Conservation (phyloP, 2,329 filamentous ascomycete species). For the Penicillium sp. region DNA sequence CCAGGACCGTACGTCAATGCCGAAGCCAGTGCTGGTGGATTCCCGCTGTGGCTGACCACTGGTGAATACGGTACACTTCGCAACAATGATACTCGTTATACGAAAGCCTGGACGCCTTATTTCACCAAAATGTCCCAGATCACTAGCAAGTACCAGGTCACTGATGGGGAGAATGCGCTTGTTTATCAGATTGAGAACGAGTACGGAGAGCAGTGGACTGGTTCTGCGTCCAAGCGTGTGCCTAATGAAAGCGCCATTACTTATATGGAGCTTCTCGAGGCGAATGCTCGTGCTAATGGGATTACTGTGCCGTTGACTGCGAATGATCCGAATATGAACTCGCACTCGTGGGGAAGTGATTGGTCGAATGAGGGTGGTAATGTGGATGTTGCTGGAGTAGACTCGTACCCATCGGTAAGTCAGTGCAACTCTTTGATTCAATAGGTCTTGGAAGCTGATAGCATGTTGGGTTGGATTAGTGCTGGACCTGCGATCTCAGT, state of each 20-base stretch:
- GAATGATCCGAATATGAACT: constrained; percentile 67
- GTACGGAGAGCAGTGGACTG: constrained; percentile 49
- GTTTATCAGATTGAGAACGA: constrained; percentile 44
- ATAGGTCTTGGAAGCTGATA: constrained; percentile 56
- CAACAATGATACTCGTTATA: constrained; percentile 41
- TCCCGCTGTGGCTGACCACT: constrained; percentile 67
- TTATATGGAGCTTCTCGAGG: constrained; percentile 57
- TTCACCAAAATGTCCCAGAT: constrained; percentile 38
- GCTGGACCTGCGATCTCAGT: constrained; percentile 68
- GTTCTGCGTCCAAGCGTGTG: constrained; percentile 43
- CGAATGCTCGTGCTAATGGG: constrained; percentile 60
- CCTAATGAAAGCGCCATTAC: constrained; percentile 55
- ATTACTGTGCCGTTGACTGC: constrained; percentile 63
- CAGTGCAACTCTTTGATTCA: constrained; percentile 34
- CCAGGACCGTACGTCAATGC: constrained; percentile 70
- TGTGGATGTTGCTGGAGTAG: constrained; percentile 38
- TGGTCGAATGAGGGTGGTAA: constrained; percentile 61
- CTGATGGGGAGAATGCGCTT: constrained; percentile 37
- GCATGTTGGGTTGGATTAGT: constrained; percentile 44
- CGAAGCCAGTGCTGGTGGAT: constrained; percentile 67
- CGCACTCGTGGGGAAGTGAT: constrained; percentile 66
- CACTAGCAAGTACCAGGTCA: constrained; percentile 40
- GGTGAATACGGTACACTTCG: constrained; percentile 51
- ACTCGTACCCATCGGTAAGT: constrained; percentile 57
- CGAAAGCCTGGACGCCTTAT: constrained; percentile 41